Evolutionary conservation across 148 eudicot genomes (phyloP), one percentile per base, ranked within the genome.

Genomic region (Cornus kousa): DNA sequence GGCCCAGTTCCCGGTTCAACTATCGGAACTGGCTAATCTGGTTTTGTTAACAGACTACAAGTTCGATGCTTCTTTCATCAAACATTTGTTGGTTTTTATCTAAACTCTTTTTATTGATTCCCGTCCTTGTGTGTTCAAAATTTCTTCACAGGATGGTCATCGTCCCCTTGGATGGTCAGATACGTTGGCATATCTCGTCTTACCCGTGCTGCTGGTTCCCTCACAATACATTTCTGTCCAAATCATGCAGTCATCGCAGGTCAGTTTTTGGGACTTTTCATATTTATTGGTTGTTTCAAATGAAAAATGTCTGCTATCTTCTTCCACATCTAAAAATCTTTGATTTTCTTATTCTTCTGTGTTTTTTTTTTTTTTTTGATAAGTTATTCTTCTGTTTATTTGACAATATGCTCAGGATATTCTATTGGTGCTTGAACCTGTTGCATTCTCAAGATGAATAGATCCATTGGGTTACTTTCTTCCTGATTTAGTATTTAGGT

Each of bases 81-180:
- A 35, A 35, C 5, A 35, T 35, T 35, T 35, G 37, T 35, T 35
- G 3, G 37, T 35, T 28, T 28, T 28, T 22, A 65, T n/a, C 14
- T 20, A 31, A 74, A 59, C 12, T 74, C 0, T n/a, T 74, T 23
- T 20, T 74, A 67, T 33, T 40, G 13, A 6, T 66, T 33, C 67
- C 14, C 39, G 55, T 24, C 8, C 19, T 70, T 37, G 24, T 70
- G 19, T 77, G 14, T 70, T 76, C 50, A 23, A 6, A 53, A 74
- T 68, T 50, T 74, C 71, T 75, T 72, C 43, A 75, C 86, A 91
- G 97, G 98, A 94, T 87, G 97, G 98, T 77, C 97, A 91, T 65
- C 96, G 97, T 24, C 94, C 97, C 2, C 97, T 93, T 83, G 98
- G 97, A 72, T 95, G 98, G 98, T 81, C 96, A 76, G 94, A 90